Evolutionary conservation across 352 stramenopile species (phyloP), one percentile per base, ranked within the genome.

Genomic region (Discostella stelligera): DNA sequence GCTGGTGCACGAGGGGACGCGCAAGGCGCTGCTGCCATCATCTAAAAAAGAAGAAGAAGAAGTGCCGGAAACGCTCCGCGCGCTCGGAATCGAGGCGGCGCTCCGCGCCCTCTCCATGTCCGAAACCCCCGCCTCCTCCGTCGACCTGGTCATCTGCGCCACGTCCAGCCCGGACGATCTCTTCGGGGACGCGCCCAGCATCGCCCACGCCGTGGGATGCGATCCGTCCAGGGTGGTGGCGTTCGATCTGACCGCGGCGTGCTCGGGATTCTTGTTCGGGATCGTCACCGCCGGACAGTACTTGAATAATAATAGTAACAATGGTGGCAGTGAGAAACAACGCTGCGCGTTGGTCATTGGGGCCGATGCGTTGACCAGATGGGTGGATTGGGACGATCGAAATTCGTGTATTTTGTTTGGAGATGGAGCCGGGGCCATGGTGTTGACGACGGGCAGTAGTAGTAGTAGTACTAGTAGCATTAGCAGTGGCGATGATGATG

Each of bases 401-500:
- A 95, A 95, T 83, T 83, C 83, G 14, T 95, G 91, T 65, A 96
- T 96, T 68, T 75, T 96, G 14, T 96, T 96, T 84, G 93, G 93
- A 32, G 93, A 96, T 86, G 93, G 91, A 16, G 90, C 91, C 6
- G 93, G 91, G 13, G 93, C 93, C 8, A 90, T 95, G 79, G 90
- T 96, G 1, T 25, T 95, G 5, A 78, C 68, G 39, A 71, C 20
- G 55, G 68, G 58, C 14, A 18, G 9, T 9, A 6, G 10, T 20
- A 62, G 62, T 50, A 32, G 49, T 21, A 16, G 50, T 52, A 54
- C n/a, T 41, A 27, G 25, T 30, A 21, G 44, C 55, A 14, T 1
- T 44, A 14, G 63, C 55, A 18, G 25, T 58, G 39, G 37, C 63
- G 77, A 73, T 13, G 74, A 82, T 39, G 37, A 66, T 4, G 59